Conservation (phyloP, 768 basidiomycete species). For the Lentinula sp. region DNA sequence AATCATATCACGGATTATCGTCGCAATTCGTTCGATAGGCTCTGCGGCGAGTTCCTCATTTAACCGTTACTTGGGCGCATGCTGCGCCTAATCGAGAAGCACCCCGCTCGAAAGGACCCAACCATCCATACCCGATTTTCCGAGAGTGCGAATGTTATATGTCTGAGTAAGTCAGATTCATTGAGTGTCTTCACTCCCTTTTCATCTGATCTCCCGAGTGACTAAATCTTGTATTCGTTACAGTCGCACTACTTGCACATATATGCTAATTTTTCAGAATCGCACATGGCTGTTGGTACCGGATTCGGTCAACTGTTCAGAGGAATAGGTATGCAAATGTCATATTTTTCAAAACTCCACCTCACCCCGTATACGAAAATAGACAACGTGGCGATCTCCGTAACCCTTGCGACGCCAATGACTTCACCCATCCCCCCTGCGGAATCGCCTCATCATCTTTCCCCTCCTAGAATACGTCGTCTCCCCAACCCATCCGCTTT, state of each 20-base stretch:
- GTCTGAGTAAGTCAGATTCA: constrained; percentile 42
- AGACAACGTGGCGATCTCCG: neutral
- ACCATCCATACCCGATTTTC: constrained; percentile 23
- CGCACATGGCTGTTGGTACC: constrained; percentile 60
- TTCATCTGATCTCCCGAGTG: constrained; percentile 19
- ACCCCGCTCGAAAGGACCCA: neutral
- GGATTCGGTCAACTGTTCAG: constrained; percentile 65
- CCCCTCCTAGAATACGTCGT: neutral
- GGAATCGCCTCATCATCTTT: neutral
- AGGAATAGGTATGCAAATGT: constrained; percentile 47
- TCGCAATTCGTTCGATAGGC: constrained; percentile 35
- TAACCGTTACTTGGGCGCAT: constrained; percentile 79
- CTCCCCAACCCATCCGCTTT: constrained; percentile 5
- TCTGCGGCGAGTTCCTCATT: constrained; percentile 60
- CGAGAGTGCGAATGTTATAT: constrained; percentile 58
- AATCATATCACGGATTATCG: neutral
- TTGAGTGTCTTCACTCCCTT: constrained; percentile 13
- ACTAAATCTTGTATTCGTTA: neutral
- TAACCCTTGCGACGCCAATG: neutral
- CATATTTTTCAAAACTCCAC: neutral
- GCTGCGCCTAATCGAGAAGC: constrained; percentile 17
- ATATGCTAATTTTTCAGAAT: constrained; percentile 33
- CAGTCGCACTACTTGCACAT: constrained; percentile 62
- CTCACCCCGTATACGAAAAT: neutral
- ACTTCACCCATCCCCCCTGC: neutral